These are phyloP conservation scores for Lolium perenne DNA, from an alignment of 176 grass and related monocot species.

Conservation along the genomic window DNA sequence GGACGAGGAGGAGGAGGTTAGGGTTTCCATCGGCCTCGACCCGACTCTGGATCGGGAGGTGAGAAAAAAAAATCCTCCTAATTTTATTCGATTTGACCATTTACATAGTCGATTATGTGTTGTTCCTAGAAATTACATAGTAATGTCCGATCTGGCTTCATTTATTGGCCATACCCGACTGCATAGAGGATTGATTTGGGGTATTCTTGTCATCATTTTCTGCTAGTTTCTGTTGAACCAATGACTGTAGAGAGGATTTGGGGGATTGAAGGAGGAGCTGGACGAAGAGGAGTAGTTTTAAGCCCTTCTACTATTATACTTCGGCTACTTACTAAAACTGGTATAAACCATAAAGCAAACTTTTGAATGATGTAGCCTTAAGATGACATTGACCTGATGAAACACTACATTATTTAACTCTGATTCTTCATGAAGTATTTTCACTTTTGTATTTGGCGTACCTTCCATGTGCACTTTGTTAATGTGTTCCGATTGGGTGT, in stretches of 20 bases:
- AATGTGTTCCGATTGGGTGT: conserved; percentile 28
- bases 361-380: neutral
- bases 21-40: conserved; percentile 88
- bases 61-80: neutral
- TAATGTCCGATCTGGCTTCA: neutral
- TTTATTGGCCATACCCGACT: neutral
- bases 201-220: no score
- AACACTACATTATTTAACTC: neutral
- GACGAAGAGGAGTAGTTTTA: neutral
- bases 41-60: conserved; percentile 95
- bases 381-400: neutral
- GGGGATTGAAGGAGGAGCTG: no score
- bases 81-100: neutral
- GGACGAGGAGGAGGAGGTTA: conserved; percentile 72
- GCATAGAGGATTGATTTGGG: conserved; percentile 15
- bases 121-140: neutral
- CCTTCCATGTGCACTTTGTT: neutral
- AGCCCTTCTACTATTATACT: neutral
- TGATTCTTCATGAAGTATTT: neutral
- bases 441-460: neutral
- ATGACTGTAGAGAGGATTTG: neutral
- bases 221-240: no score
- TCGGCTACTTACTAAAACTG: neutral
- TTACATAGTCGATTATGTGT: neutral
- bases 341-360: neutral